Base-by-base conservation (phyloP, 1,139 yeast genomes). In the Yamadazyma pseudoaaseri region DNA sequence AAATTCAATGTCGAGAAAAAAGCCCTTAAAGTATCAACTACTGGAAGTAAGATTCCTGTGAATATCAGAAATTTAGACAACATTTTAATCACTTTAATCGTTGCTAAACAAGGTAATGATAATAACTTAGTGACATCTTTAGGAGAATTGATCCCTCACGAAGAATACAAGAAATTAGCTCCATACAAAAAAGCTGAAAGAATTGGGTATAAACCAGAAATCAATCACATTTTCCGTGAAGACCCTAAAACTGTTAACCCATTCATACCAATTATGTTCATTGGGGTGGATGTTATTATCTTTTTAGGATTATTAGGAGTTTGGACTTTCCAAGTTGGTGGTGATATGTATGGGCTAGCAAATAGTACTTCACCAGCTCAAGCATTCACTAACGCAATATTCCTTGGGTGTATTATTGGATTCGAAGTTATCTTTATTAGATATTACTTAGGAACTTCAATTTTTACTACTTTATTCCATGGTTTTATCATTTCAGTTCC, bases 401-500 rank as follows among this genome's bases (percentile, higher is more conserved):
- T 85, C 45, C 55, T 86, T 33, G 58, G 57, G 2, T 60, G 81
- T 3, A 54, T 89, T 30, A 53, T 73, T 13, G 79, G 77, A 4
- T 70, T 79, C 45, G 96, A 89, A 60, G 56, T 61, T 29, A 66
- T 76, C 16, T 86, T 89, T 49, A 58, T 74, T 44, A 72, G 69
- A 42, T 90, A 90, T 62, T 90, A 79, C 60, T 56, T 79, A 45
- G 84, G 86, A 20, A 67, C 76, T 26, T 70, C 86, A 16, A 86
- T 90, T 34, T 89, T 90, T 57, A 69, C 76, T 15, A 80, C 95
- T 1, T 56, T 89, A 31, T 65, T 69, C 42, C 68, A 76, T 43
- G 61, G 72, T 8, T 66, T 71, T 8, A 43, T 77, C 16, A 61
- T 82, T 36, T 70, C 74, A 5, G 73, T 79, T 2, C 73, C 86